A percentile compares a stretch with the other conserved stretches of the same genome.
phyloP scores from a whole-genome alignment of 2,329 filamentous ascomycete species.

The Mycosphaerella arachidis region DNA sequence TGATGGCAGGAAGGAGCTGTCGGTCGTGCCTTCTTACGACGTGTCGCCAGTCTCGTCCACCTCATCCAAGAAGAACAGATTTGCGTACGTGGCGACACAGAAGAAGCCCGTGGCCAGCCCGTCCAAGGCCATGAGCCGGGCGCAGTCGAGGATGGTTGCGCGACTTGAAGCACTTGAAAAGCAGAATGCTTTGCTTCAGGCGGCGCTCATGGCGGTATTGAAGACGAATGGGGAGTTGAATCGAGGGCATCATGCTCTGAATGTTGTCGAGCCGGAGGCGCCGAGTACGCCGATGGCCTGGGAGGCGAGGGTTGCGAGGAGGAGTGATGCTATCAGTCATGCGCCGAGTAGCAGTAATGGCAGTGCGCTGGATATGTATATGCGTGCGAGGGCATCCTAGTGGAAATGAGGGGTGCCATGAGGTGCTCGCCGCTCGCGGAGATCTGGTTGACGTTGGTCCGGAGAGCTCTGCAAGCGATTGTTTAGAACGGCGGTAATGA shows the following conservation, averaged over 20 bases:
- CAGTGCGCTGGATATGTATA: conserved; percentile 37
- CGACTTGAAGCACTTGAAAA: conserved; percentile 38
- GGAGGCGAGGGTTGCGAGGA: conserved; percentile 27
- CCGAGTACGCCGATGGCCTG: conserved; percentile 24
- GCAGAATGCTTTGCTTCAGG: conserved; percentile 37
- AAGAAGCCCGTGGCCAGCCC: conserved; percentile 10
- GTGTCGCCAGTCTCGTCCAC: conserved; percentile 17
- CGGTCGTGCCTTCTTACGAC: conserved; percentile 21
- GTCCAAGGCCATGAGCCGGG: conserved; percentile 9
- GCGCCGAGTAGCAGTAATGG: conserved; percentile 24
- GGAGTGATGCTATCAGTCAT: conserved; percentile 27
- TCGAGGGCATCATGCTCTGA: conserved; percentile 18
- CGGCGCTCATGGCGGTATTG: conserved; percentile 39
- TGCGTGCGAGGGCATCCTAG: conserved; percentile 21
- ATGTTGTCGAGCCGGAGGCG: conserved; percentile 1
- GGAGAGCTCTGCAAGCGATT: neutral
- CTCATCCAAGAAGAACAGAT: conserved; percentile 13
- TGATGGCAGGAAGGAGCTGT: conserved; percentile 23
- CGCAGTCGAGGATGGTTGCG: conserved; percentile 26
- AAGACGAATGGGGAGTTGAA: conserved; percentile 35
- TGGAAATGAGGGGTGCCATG: neutral
- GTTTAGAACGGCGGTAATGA: conserved; percentile 5
- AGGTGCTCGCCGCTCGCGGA: neutral
- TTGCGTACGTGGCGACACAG: conserved; percentile 24
- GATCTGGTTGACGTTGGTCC: neutral